A percentile compares a stretch with the other conserved stretches of the same genome.
Conservation (phyloP, 192 early-diverging fungal genomes). For the Gaertneriomyces sp. region DNA sequence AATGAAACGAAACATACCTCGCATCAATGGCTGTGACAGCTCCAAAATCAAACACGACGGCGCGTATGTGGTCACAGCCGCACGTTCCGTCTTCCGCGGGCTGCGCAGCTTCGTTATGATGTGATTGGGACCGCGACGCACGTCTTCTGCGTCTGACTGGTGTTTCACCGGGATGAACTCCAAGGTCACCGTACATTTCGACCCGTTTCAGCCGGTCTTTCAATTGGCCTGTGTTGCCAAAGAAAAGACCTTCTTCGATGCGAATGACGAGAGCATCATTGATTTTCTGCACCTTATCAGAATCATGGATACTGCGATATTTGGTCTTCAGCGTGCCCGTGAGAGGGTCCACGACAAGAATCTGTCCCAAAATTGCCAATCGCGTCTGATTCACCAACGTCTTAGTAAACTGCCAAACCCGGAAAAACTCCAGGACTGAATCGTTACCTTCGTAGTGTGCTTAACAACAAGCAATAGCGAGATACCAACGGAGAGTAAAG, state of each 20-base stretch:
- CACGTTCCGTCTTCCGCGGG: conserved; percentile 36
- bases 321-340: conserved; percentile 46
- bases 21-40: conserved; percentile 89
- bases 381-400: conserved; percentile 38
- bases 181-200: conserved; percentile 91
- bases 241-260: conserved; percentile 91
- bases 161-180: conserved; percentile 90
- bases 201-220: conserved; percentile 90
- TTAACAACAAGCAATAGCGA: conserved; percentile 89
- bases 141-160: conserved; percentile 41
- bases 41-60: conserved; percentile 88
- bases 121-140: not conserved
- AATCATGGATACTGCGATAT: conserved; percentile 61
- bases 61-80: conserved; percentile 47
- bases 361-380: conserved; percentile 45
- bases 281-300: conserved; percentile 61
- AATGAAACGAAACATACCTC: conserved; percentile 44
- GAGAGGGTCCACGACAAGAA: conserved; percentile 36
- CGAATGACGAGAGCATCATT: conserved; percentile 84
- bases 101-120: not conserved
- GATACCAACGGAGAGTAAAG: conserved; percentile 81
- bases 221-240: conserved; percentile 96
- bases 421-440: conserved; percentile 35
- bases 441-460: conserved; percentile 68
- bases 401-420: conserved; percentile 28